phyloP scores from a whole-genome alignment of 768 basidiomycete genomes.

The Trametes gibbosa region DNA sequence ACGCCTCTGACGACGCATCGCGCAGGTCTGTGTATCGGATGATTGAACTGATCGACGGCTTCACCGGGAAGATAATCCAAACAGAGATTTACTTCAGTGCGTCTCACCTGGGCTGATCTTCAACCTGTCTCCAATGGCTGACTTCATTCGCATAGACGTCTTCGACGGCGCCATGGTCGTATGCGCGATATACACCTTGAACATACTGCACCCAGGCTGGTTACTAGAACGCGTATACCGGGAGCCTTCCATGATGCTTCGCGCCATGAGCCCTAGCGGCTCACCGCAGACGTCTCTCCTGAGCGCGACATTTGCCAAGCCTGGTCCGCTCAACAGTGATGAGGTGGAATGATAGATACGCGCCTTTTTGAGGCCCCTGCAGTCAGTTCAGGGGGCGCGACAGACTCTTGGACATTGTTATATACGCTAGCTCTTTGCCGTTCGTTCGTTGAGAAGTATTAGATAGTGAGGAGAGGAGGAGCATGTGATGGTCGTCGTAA shows the following conservation, averaged over 20 bases:
- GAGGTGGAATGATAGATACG: background rate
- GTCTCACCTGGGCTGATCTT: conserved; percentile 15
- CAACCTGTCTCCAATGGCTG: background rate
- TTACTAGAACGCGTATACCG: conserved; percentile 19
- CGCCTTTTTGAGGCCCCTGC: background rate
- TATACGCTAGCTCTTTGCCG: no score
- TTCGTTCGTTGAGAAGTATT: no score
- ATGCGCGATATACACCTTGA: conserved; percentile 42
- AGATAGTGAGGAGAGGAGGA: no score
- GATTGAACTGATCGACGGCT: conserved; percentile 47
- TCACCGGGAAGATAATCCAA: conserved; percentile 45
- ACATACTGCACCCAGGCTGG: conserved; percentile 43
- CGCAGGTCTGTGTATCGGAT: conserved; percentile 47
- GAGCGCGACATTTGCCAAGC: background rate
- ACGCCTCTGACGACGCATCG: background rate
- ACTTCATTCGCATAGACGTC: conserved; percentile 35
- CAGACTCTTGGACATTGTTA: background rate
- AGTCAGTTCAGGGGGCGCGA: no score
- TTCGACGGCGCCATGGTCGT: conserved; percentile 49
- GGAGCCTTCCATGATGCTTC: background rate
- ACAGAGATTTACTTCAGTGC: conserved; percentile 48
- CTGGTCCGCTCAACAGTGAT: background rate
- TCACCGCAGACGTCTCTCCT: background rate
- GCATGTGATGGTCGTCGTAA: no score
- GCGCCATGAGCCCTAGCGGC: background rate